A percentile compares a stretch with the other conserved stretches of the same genome.
Conservation (phyloP, 2,329 filamentous ascomycete genomes). For the Claviceps cyperi region DNA sequence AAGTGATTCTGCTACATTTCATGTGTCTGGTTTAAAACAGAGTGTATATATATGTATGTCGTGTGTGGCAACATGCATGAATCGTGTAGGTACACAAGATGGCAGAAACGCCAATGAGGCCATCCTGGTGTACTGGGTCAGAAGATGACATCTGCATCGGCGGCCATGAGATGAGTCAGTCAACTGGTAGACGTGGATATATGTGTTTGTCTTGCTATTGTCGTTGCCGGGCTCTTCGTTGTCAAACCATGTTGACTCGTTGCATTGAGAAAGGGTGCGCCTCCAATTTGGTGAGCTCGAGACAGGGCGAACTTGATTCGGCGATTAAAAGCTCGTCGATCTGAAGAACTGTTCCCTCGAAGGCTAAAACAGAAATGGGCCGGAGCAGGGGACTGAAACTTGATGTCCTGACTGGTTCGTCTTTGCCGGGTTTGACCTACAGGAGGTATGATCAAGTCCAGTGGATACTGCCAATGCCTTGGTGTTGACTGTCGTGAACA, state of each 20-base stretch:
- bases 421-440: too few relatives aligned
- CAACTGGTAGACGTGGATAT: slow-evolving; percentile 33
- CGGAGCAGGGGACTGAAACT: slow-evolving; percentile 31
- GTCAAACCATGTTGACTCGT: slow-evolving; percentile 6
- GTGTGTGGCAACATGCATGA: too few relatives aligned
- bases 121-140: slow-evolving; percentile 35
- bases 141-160: slow-evolving; percentile 41
- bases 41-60: too few relatives aligned
- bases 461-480: too few relatives aligned
- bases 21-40: too few relatives aligned
- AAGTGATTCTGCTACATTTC: too few relatives aligned
- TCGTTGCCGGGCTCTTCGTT: slow-evolving; percentile 12
- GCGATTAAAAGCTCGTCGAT: slow-evolving; percentile 38
- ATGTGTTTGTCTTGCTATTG: slow-evolving; percentile 12
- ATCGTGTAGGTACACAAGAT: slow-evolving; percentile 27
- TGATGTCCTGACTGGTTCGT: too few relatives aligned
- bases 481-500: too few relatives aligned
- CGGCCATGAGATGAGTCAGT: slow-evolving; percentile 42
- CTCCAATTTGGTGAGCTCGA: slow-evolving; percentile 40
- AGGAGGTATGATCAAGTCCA: too few relatives aligned
- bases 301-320: slow-evolving; percentile 42
- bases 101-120: slow-evolving; percentile 28
- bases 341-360: slow-evolving; percentile 43
- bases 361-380: slow-evolving; percentile 36
- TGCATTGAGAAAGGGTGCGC: slow-evolving; percentile 30